A percentile compares a stretch with the other conserved stretches of the same genome.
phyloP scores from a whole-genome alignment of 2,329 filamentous ascomycete genomes.

The Nemania sp. region DNA sequence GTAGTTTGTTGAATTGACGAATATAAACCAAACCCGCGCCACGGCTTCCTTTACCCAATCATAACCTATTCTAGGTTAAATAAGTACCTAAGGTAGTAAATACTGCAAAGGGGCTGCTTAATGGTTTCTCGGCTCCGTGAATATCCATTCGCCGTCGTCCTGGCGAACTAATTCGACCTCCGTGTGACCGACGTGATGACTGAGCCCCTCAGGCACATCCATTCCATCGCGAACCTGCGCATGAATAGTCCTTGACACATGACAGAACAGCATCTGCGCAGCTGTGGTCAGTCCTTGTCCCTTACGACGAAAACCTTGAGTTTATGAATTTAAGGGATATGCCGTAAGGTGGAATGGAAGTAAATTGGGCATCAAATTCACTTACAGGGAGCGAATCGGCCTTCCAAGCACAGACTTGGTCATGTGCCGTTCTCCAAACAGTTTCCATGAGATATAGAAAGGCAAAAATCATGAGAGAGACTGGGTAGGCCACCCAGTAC shows the following conservation, averaged over 20 bases:
- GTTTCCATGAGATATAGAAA: slow-evolving; percentile 45
- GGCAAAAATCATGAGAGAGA: slow-evolving; percentile 41
- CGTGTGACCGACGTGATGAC: slow-evolving; percentile 40
- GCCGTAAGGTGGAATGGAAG: background rate
- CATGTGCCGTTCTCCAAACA: slow-evolving; percentile 42
- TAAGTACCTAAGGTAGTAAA: background rate
- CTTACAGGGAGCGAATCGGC: slow-evolving; percentile 42
- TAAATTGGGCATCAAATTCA: background rate
- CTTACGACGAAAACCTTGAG: background rate
- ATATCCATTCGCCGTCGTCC: slow-evolving; percentile 45
- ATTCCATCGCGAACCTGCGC: slow-evolving; percentile 41
- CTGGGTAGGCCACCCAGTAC: slow-evolving; percentile 45
- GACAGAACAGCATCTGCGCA: slow-evolving; percentile 44
- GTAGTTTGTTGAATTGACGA: background rate
- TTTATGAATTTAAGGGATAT: too few relatives aligned
- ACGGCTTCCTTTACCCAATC: too few relatives aligned
- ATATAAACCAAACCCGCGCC: background rate
- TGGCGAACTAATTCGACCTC: slow-evolving; percentile 43
- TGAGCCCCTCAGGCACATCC: slow-evolving; percentile 44
- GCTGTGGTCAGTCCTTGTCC: background rate
- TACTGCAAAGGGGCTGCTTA: background rate
- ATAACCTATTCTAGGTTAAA: background rate
- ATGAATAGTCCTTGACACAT: slow-evolving; percentile 43
- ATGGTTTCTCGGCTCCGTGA: slow-evolving; percentile 34
- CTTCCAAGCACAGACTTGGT: slow-evolving; percentile 46